Percentiles rank a stretch among this genome's conserved stretches.
Evolutionary conservation across 108 stramenopile genomes (phyloP).

Genomic region (Heterococcus sp.): DNA sequence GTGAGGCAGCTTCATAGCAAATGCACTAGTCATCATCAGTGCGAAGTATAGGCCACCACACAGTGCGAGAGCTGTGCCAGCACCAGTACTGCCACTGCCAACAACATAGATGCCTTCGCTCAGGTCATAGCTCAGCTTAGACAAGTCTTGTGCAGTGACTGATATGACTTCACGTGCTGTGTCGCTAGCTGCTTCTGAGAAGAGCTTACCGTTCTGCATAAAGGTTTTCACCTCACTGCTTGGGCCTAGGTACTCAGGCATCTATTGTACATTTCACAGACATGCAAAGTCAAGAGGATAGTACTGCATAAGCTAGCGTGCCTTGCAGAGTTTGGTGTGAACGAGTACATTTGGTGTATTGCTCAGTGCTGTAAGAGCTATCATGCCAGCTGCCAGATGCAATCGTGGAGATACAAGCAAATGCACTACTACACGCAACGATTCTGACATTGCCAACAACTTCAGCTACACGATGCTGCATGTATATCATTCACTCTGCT

Average conservation of each 20-base stretch:
- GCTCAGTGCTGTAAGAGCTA: no score
- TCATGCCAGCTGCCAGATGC: no score
- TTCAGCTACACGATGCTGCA: no score
- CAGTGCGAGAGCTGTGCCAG: slow-evolving; percentile 44
- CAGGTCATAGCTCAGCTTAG: slow-evolving; percentile 45
- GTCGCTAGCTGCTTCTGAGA: slow-evolving; percentile 15
- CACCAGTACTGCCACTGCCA: slow-evolving; percentile 48
- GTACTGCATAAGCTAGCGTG: no score
- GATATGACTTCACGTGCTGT: slow-evolving; percentile 43
- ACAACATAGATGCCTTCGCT: slow-evolving; percentile 53
- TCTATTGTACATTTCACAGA: no score
- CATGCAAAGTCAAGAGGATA: no score
- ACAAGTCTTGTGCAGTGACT: slow-evolving; percentile 38
- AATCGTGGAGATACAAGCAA: no score
- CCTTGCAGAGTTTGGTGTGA: no score
- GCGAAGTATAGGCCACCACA: slow-evolving; percentile 41
- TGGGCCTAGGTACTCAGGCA: slow-evolving; percentile 50
- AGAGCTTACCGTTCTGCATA: slow-evolving; percentile 47
- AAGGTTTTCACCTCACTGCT: slow-evolving; percentile 23
- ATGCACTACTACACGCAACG: no score
- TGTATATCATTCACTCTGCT: no score
- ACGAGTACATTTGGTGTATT: no score
- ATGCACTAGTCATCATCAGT: slow-evolving; percentile 43
- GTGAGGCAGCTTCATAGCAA: slow-evolving; percentile 45
- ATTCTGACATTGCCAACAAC: no score